phyloP scores from a whole-genome alignment of 106 monocot species.

The Dioscorea zingiberensis region DNA sequence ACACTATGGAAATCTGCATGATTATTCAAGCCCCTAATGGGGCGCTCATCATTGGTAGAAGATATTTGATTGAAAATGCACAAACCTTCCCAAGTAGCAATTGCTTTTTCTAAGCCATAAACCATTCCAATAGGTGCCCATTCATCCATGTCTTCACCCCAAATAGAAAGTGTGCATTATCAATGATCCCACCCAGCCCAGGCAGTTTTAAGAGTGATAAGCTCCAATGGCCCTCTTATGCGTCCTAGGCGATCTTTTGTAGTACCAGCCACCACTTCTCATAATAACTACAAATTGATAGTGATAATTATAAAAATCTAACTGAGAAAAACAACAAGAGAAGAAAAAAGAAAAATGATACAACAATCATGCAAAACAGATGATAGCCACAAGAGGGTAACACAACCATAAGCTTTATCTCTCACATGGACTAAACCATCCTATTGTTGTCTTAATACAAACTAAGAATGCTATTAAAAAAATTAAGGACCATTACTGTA shows the following conservation, averaged over 20 bases:
- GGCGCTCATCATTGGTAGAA: not conserved
- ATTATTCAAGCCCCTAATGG: not conserved
- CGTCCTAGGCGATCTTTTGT: constrained; percentile 86
- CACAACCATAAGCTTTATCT: too few species aligned
- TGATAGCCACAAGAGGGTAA: too few species aligned
- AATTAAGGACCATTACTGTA: too few species aligned
- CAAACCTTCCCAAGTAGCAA: constrained; percentile 91
- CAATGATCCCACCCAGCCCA: constrained; percentile 93
- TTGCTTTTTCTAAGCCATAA: constrained; percentile 82
- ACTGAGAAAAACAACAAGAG: too few species aligned
- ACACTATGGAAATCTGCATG: not conserved
- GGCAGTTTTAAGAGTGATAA: constrained; percentile 88
- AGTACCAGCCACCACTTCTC: constrained; percentile 86
- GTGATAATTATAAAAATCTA: too few species aligned
- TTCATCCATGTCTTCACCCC: constrained; percentile 96
- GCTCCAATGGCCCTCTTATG: constrained; percentile 73
- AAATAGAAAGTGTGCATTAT: constrained; percentile 76
- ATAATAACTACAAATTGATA: constrained; percentile 49
- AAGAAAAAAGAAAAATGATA: too few species aligned
- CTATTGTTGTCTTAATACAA: too few species aligned
- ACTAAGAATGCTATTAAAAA: too few species aligned
- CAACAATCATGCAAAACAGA: too few species aligned
- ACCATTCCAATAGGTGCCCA: constrained; percentile 94
- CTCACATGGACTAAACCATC: too few species aligned
- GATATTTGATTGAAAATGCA: not conserved